phyloP scores from a whole-genome alignment of 345 rosid species.

The Clausena lansium region DNA sequence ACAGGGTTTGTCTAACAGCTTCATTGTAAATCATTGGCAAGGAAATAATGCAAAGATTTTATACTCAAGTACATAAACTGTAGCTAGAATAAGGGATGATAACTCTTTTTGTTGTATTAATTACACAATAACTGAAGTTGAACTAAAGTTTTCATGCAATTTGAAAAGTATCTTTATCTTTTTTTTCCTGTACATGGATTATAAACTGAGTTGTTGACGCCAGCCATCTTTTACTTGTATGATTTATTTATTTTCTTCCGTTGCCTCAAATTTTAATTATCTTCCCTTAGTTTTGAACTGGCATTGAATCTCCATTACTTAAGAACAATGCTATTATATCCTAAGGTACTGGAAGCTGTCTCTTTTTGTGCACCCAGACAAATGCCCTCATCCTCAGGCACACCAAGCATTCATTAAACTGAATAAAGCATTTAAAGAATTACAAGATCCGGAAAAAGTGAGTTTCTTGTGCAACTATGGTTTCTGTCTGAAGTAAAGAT shows the following conservation, averaged over 20 bases:
- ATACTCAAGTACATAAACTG: neutral
- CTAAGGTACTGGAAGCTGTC: constrained; percentile 93
- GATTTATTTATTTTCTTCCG: neutral
- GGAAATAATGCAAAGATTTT: neutral
- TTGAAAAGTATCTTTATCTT: neutral
- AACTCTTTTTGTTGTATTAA: neutral
- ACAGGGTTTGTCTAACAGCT: neutral
- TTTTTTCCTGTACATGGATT: neutral
- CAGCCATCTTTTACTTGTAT: neutral
- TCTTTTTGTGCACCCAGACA: constrained; percentile 93
- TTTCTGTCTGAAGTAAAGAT: neutral
- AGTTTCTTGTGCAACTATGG: neutral
- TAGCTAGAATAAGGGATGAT: neutral
- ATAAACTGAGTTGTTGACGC: neutral
- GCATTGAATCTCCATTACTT: constrained; percentile 1
- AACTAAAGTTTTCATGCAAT: neutral
- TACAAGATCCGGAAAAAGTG: constrained; percentile 96
- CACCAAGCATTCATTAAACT: constrained; percentile 78
- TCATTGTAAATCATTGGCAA: neutral
- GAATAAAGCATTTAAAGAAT: constrained; percentile 85
- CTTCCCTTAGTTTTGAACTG: neutral
- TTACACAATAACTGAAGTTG: neutral
- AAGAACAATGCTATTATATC: neutral
- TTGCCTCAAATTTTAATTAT: neutral
- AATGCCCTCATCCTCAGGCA: constrained; percentile 96